phyloP scores from a whole-genome alignment of 306 rosid genomes.

The Trifolium pratense region DNA sequence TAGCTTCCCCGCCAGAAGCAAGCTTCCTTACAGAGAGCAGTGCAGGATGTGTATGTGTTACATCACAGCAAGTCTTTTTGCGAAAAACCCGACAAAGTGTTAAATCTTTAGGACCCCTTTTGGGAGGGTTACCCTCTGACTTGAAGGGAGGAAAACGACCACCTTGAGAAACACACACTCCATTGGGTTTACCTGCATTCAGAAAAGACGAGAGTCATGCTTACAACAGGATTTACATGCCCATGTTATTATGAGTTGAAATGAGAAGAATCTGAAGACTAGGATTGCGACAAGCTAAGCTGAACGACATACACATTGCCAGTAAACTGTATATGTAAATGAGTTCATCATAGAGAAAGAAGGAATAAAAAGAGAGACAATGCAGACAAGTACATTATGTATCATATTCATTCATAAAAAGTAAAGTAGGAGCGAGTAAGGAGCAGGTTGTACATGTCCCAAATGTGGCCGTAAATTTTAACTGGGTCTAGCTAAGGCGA shows the following conservation, averaged over 20 bases:
- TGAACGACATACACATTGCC: background rate
- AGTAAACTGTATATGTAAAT: background rate
- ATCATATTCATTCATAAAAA: too few relatives aligned
- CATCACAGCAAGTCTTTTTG: constrained; percentile 83
- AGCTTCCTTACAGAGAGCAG: constrained; percentile 74
- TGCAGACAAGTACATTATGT: background rate
- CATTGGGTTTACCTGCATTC: constrained; percentile 62
- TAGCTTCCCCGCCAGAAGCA: constrained; percentile 86
- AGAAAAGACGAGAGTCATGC: constrained; percentile 11
- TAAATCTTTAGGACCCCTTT: constrained; percentile 77
- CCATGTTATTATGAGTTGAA: constrained; percentile 20
- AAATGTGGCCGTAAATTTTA: too few relatives aligned
- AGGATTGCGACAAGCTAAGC: constrained; percentile 10
- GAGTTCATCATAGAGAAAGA: background rate
- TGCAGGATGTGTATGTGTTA: constrained; percentile 82
- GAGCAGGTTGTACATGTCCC: too few relatives aligned
- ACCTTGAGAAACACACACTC: constrained; percentile 86
- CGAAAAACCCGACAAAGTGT: constrained; percentile 86
- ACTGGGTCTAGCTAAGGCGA: background rate
- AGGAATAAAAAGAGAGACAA: background rate
- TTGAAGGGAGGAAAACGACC: constrained; percentile 82
- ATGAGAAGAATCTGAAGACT: background rate
- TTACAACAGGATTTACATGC: constrained; percentile 1
- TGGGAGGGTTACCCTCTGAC: constrained; percentile 78
- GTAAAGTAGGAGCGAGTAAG: too few relatives aligned